Percentiles rank a stretch among this genome's conserved stretches.
Conservation (phyloP, 2,329 filamentous ascomycete genomes). For the Aspergillus proliferans region DNA sequence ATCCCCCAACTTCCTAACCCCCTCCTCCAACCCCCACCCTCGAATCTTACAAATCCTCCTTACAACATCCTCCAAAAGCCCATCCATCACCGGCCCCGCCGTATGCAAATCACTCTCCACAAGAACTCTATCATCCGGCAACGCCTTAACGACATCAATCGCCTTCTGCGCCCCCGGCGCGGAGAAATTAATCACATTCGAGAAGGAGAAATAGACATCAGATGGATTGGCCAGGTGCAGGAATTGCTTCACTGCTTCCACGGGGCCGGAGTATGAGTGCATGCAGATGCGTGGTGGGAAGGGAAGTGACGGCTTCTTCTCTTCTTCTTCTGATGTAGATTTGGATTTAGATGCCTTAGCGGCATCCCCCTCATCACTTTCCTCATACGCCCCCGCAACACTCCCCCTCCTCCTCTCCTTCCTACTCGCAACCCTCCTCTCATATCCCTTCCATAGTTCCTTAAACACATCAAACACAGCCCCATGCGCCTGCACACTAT, state of each 20-base stretch:
- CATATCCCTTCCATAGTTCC: constrained; percentile 53
- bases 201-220: constrained; percentile 83
- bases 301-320: constrained; percentile 43
- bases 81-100: constrained; percentile 77
- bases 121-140: constrained; percentile 73
- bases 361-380: constrained; percentile 23
- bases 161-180: constrained; percentile 50
- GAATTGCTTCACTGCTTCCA: constrained; percentile 72
- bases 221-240: constrained; percentile 65
- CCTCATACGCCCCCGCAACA: constrained; percentile 24
- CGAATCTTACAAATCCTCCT: constrained; percentile 71
- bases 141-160: constrained; percentile 60
- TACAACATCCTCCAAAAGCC: constrained; percentile 65
- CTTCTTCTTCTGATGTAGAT: constrained; percentile 8
- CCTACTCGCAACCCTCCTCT: constrained; percentile 46
- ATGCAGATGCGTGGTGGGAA: constrained; percentile 87
- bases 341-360: constrained; percentile 1
- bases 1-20: constrained; percentile 57
- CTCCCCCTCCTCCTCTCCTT: constrained; percentile 36
- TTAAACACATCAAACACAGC: constrained; percentile 51
- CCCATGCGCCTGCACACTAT: constrained; percentile 60
- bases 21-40: constrained; percentile 68
- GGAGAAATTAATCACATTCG: constrained; percentile 70
- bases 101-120: constrained; percentile 86
- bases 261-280: constrained; percentile 81